A percentile compares a stretch with the other conserved stretches of the same genome.
Conservation (phyloP, 805 yeast species). For the Ogataea haglerorum region DNA sequence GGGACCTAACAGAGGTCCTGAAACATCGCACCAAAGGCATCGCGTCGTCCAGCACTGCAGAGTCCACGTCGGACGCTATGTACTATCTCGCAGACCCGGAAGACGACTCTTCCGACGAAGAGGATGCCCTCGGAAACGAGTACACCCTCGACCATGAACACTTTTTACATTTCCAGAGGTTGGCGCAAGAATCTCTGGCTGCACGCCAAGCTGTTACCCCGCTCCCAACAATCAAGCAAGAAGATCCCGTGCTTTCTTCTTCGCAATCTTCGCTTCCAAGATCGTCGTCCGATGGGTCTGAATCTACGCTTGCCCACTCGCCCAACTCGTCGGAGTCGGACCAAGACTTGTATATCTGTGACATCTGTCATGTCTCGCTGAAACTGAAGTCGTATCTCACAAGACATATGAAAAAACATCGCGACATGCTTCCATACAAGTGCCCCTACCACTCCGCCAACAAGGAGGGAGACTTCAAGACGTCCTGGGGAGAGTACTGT, state of each 20-base stretch:
- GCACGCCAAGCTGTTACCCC: background rate
- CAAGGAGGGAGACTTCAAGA: background rate
- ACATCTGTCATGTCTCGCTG: constrained; percentile 46
- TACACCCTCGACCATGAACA: constrained; percentile 26
- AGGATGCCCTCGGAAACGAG: constrained; percentile 16
- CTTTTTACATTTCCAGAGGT: constrained; percentile 15
- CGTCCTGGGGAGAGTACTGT: constrained; percentile 2
- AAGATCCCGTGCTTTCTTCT: background rate
- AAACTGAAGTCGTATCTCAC: constrained; percentile 53
- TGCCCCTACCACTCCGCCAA: constrained; percentile 46
- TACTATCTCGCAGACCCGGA: constrained; percentile 9
- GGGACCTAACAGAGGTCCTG: constrained; percentile 25
- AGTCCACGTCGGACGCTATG: constrained; percentile 2
- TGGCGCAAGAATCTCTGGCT: background rate
- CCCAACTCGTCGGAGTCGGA: background rate
- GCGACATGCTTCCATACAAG: constrained; percentile 45
- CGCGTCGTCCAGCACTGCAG: background rate
- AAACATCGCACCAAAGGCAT: background rate
- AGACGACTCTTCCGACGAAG: constrained; percentile 15
- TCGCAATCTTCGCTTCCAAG: background rate
- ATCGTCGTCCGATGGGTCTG: background rate
- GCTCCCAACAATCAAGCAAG: background rate
- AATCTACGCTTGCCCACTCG: background rate
- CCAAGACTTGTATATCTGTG: constrained; percentile 37
- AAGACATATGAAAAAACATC: constrained; percentile 53